These are phyloP conservation scores for Aotearoamyces nothofagi DNA, from an alignment of 2,329 filamentous ascomycete genomes.

Conservation along the genomic window DNA sequence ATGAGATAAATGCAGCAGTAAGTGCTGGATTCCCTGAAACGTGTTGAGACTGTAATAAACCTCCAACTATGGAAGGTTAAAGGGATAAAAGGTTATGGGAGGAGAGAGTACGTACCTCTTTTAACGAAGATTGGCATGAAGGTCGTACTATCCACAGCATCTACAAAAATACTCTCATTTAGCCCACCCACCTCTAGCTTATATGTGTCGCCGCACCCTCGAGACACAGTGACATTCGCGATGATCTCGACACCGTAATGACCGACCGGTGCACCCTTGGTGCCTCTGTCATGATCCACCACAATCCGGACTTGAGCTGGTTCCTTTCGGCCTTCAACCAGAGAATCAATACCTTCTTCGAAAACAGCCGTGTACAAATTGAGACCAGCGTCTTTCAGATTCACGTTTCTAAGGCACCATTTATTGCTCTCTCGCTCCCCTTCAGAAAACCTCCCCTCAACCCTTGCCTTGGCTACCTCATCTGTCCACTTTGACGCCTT, in stretches of 20 bases:
- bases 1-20: conserved; percentile 55
- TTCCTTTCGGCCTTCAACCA: conserved; percentile 48
- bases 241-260: conserved; percentile 60
- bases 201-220: conserved; percentile 35
- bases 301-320: conserved; percentile 57
- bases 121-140: conserved; percentile 63
- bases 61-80: conserved; percentile 37
- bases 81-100: background rate
- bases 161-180: conserved; percentile 55
- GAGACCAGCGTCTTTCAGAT: conserved; percentile 43
- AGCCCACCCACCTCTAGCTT: conserved; percentile 45
- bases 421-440: conserved; percentile 64
- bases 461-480: conserved; percentile 71
- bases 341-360: conserved; percentile 48
- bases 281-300: conserved; percentile 54
- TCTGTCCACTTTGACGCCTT: conserved; percentile 66
- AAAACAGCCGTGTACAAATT: conserved; percentile 54
- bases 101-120: conserved; percentile 37
- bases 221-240: conserved; percentile 39
- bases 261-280: conserved; percentile 48
- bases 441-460: conserved; percentile 76
- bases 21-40: conserved; percentile 48
- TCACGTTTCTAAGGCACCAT: conserved; percentile 65
- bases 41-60: conserved; percentile 57
- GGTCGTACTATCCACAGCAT: conserved; percentile 58